Evolutionary conservation across 2,329 filamentous ascomycete genomes (phyloP), one percentile per base, ranked within the genome.

Genomic region (Colletotrichum tanaceti): DNA sequence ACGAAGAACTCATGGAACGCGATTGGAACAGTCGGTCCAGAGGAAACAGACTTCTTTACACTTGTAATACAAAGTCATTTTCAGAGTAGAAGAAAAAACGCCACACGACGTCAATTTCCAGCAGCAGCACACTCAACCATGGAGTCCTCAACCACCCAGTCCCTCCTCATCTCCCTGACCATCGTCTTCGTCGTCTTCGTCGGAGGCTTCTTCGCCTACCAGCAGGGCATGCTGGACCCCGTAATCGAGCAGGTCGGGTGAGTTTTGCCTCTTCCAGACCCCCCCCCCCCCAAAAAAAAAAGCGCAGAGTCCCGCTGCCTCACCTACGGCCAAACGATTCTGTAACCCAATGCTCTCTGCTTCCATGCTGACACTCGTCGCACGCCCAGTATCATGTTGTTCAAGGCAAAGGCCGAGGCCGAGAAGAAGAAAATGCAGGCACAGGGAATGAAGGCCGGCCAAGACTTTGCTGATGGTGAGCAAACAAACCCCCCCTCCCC

Each of bases 341-440:
- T 43, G 53, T 43, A 39, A 22, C 54, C 18, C 16, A 18, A 44
- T 13, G 11, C n/a, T 41, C 16, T 44, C 11, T n/a, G 20, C 20
- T 5, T 35, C 32, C 16, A 5, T 5, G 41, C 57, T 70, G 18
- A 69, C 38, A 28, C 22, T 52, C 11, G 22, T 58, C 11, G 43
- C 57, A 73, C 73, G 16, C 9, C 32, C 22, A 70, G 67, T 1
- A 74, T 79, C 28, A 76, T 76, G 61, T 68, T 80, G 58, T 79
- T 81, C 73, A 81, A 82, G 73, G 78, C 79, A 39, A 78, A 82
- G 73, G 80, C 78, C 0, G 75, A 79, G 71, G 79, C 79, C 9
- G 79, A 82, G 71, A 75, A 77, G 47, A 79, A 81, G 72, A 78
- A 78, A 63, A 71, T 80, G 71, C 73, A 80, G 70, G 77, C 78